These are phyloP conservation scores for Obba rivulosa DNA, from an alignment of 768 basidiomycete genomes.

Conservation along the genomic window DNA sequence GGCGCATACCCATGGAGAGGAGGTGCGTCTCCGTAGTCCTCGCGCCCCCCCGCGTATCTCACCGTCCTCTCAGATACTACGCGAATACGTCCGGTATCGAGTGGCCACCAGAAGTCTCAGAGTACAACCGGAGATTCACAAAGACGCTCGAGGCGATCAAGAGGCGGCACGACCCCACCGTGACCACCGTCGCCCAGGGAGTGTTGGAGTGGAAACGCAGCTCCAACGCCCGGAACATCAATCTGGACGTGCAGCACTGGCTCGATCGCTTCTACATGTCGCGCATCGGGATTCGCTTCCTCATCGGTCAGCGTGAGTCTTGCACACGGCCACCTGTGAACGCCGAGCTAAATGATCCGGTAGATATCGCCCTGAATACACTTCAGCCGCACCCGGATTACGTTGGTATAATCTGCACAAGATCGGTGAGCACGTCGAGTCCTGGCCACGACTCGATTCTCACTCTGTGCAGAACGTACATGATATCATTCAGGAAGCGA, in stretches of 20 bases:
- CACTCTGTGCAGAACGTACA: slow-evolving; percentile 66
- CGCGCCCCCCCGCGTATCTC: background rate
- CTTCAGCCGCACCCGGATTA: slow-evolving; percentile 86
- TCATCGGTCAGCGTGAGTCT: slow-evolving; percentile 85
- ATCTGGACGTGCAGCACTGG: slow-evolving; percentile 90
- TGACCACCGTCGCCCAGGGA: slow-evolving; percentile 94
- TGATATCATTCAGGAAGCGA: slow-evolving; percentile 97
- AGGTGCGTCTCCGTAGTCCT: slow-evolving; percentile 41
- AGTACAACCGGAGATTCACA: slow-evolving; percentile 92
- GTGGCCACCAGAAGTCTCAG: slow-evolving; percentile 91
- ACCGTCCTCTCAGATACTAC: slow-evolving; percentile 60
- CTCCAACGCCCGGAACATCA: slow-evolving; percentile 65
- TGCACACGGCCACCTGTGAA: background rate
- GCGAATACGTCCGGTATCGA: slow-evolving; percentile 63
- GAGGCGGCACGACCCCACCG: slow-evolving; percentile 92
- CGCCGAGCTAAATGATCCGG: background rate
- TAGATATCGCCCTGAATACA: slow-evolving; percentile 93
- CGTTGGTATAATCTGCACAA: slow-evolving; percentile 96
- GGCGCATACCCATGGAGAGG: slow-evolving; percentile 81
- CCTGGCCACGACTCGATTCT: background rate
- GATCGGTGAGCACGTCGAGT: slow-evolving; percentile 54
- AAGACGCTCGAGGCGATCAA: slow-evolving; percentile 85
- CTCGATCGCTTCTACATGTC: slow-evolving; percentile 96
- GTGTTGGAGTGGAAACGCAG: slow-evolving; percentile 92
- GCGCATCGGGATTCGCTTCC: slow-evolving; percentile 91